Conservation (phyloP, 257 asterid species). For the Cordia subcordata region DNA sequence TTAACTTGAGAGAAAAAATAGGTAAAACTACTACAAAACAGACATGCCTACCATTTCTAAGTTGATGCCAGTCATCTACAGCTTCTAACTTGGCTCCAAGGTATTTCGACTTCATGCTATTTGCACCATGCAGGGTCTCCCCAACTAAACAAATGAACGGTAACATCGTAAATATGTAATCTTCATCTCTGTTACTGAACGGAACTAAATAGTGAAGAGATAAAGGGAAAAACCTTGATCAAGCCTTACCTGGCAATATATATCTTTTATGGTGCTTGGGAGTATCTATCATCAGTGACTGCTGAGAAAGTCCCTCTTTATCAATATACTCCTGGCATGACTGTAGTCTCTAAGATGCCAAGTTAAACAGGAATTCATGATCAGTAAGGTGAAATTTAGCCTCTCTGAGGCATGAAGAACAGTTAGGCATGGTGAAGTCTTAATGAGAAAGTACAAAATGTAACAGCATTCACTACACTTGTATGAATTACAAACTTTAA, state of each 20-base stretch:
- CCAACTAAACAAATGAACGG: constrained; percentile 43
- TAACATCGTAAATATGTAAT: background rate
- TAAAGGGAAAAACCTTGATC: constrained; percentile 5
- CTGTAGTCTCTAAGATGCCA: constrained; percentile 58
- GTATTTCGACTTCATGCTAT: constrained; percentile 48
- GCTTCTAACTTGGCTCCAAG: constrained; percentile 67
- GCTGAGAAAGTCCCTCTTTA: constrained; percentile 87
- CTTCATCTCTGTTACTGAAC: background rate
- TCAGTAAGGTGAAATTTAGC: background rate
- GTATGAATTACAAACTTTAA: too few species aligned
- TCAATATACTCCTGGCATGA: constrained; percentile 83
- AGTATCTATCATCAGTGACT: constrained; percentile 73
- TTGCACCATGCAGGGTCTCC: constrained; percentile 56
- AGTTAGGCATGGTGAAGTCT: background rate
- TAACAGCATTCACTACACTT: too few species aligned
- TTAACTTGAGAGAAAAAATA: background rate
- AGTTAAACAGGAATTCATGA: constrained; percentile 9
- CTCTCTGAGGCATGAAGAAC: background rate
- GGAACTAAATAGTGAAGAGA: background rate
- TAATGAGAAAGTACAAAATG: too few species aligned
- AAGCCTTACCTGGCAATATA: constrained; percentile 69
- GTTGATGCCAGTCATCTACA: constrained; percentile 66
- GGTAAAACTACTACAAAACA: background rate
- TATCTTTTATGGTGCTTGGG: constrained; percentile 82
- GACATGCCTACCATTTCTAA: constrained; percentile 52